A percentile compares a stretch with the other conserved stretches of the same genome.
These are phyloP conservation scores for Stemphylium vesicarium DNA, from an alignment of 2,329 filamentous ascomycete genomes.

Conservation along the genomic window DNA sequence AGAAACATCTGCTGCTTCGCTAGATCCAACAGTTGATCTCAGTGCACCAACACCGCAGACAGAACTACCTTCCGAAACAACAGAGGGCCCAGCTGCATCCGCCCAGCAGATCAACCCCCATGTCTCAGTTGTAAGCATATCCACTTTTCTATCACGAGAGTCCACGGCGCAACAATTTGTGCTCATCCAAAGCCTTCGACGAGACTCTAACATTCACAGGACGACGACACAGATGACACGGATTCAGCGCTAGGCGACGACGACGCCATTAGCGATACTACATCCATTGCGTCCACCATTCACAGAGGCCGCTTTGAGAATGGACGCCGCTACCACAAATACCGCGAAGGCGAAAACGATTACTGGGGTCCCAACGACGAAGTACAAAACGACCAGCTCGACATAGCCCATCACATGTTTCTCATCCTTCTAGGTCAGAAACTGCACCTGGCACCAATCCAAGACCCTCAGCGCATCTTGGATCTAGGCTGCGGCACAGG, in stretches of 20 bases:
- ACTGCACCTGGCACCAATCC: slow-evolving; percentile 32
- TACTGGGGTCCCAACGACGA: slow-evolving; percentile 44
- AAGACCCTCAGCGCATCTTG: slow-evolving; percentile 24
- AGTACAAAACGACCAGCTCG: slow-evolving; percentile 35
- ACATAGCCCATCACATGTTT: slow-evolving; percentile 39
- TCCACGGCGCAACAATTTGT: not conserved
- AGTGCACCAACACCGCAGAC: not conserved
- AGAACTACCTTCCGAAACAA: slow-evolving; percentile 1
- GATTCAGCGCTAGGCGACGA: slow-evolving; percentile 26
- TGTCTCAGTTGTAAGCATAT: slow-evolving; percentile 15
- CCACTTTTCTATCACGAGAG: too few species aligned
- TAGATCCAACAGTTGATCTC: not conserved
- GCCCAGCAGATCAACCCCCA: slow-evolving; percentile 20
- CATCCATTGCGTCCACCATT: slow-evolving; percentile 40
- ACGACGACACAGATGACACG: slow-evolving; percentile 18
- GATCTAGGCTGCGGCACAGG: slow-evolving; percentile 39
- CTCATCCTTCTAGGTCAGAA: slow-evolving; percentile 29
- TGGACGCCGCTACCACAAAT: slow-evolving; percentile 44
- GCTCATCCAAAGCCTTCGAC: not conserved
- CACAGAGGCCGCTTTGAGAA: slow-evolving; percentile 40
- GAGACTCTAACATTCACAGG: slow-evolving; percentile 1
- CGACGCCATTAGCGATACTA: slow-evolving; percentile 33
- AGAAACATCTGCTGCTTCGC: not conserved
- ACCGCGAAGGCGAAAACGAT: slow-evolving; percentile 38
- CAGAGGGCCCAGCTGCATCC: slow-evolving; percentile 8